Evolutionary conservation across 345 rosid genomes (phyloP).

Genomic region (Balakata baccata): DNA sequence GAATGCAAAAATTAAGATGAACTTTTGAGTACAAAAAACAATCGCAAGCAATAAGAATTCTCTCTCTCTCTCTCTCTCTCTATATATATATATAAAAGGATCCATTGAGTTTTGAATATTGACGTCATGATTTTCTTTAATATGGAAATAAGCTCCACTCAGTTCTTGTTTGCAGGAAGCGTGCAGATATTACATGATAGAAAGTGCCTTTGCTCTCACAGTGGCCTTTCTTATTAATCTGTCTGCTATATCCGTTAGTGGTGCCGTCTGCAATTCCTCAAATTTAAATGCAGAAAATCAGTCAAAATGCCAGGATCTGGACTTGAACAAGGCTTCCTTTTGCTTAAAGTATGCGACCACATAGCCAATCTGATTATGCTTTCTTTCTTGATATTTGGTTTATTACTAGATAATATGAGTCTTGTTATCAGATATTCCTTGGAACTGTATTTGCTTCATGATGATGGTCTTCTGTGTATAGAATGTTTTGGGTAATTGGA

Average conservation of each 20-base stretch:
- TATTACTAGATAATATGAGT: not conserved
- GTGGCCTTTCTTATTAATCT: slow-evolving; percentile 87
- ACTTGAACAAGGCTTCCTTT: too few relatives aligned
- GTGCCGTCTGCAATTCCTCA: slow-evolving; percentile 27
- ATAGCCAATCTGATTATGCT: too few relatives aligned
- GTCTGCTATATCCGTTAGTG: slow-evolving; percentile 86
- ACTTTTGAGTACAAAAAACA: not conserved
- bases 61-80: too few relatives aligned
- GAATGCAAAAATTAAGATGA: not conserved
- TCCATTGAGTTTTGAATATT: not conserved
- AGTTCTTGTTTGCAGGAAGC: slow-evolving; percentile 62
- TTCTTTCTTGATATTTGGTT: not conserved
- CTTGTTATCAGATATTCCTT: not conserved
- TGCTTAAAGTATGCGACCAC: too few relatives aligned
- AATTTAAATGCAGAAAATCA: too few relatives aligned
- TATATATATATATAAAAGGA: too few relatives aligned
- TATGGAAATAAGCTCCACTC: slow-evolving; percentile 6
- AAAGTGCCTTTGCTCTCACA: slow-evolving; percentile 76
- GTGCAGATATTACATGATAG: slow-evolving; percentile 80
- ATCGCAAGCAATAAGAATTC: not conserved
- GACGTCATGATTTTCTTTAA: slow-evolving; percentile 10
- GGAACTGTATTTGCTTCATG: not conserved
- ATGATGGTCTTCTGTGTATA: slow-evolving; percentile 27
- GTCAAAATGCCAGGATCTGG: too few relatives aligned
- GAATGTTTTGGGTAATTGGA: slow-evolving; percentile 96